These are phyloP conservation scores for Truncatella angustata DNA, from an alignment of 2,329 filamentous ascomycete genomes.

Conservation along the genomic window DNA sequence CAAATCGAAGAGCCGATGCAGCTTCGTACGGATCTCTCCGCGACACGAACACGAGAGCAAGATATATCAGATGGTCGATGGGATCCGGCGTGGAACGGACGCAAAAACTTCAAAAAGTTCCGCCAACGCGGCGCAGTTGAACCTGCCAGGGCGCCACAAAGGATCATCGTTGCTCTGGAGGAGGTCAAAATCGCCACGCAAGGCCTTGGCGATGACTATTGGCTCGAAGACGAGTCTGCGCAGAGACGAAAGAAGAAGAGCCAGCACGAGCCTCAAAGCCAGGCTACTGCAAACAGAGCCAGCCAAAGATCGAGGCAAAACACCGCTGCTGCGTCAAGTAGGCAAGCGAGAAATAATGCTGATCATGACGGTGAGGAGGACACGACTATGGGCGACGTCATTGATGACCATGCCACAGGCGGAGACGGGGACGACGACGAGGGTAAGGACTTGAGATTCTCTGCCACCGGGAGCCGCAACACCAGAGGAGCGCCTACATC, in stretches of 20 bases:
- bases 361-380: constrained; percentile 14
- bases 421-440: constrained; percentile 21
- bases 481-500: constrained; percentile 30
- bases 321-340: background rate
- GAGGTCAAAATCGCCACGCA: constrained; percentile 70
- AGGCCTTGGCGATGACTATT: constrained; percentile 75
- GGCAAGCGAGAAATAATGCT: background rate
- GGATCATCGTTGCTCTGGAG: constrained; percentile 68
- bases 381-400: constrained; percentile 8
- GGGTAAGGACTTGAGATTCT: constrained; percentile 20
- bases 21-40: constrained; percentile 42
- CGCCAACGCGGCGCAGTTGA: constrained; percentile 51
- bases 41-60: constrained; percentile 42
- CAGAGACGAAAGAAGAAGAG: constrained; percentile 28
- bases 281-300: background rate
- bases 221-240: constrained; percentile 55
- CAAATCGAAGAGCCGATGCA: constrained; percentile 77
- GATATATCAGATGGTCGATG: constrained; percentile 61
- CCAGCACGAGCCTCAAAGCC: constrained; percentile 7
- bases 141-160: constrained; percentile 38
- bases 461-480: constrained; percentile 26
- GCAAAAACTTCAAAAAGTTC: constrained; percentile 96
- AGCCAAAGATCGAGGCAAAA: background rate
- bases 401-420: constrained; percentile 1
- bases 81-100: constrained; percentile 88